A percentile compares a stretch with the other conserved stretches of the same genome.
These are phyloP conservation scores for Aspergillus ibericus DNA, from an alignment of 2,329 filamentous ascomycete species.

Conservation along the genomic window DNA sequence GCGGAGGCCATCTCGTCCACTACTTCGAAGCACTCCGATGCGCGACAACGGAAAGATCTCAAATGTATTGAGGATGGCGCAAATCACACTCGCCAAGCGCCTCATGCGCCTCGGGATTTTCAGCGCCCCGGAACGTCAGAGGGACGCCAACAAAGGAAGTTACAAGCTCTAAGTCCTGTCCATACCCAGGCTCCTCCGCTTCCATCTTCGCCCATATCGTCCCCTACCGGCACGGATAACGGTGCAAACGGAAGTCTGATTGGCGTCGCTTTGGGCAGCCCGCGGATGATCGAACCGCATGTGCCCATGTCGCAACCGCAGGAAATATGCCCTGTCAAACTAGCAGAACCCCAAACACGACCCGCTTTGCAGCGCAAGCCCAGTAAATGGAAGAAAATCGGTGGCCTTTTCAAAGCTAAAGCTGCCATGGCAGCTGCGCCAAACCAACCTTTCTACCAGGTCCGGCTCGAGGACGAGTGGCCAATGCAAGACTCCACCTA, in stretches of 20 bases:
- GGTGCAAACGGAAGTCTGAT: conserved; percentile 53
- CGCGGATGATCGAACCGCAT: conserved; percentile 41
- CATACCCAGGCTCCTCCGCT: conserved; percentile 13
- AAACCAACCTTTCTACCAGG: conserved; percentile 32
- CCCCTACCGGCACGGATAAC: conserved; percentile 14
- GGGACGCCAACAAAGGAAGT: conserved; percentile 13
- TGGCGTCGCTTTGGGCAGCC: conserved; percentile 74
- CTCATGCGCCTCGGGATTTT: conserved; percentile 17
- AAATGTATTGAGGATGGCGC: conserved; percentile 16
- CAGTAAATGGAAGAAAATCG: conserved; percentile 51
- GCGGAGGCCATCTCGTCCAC: conserved; percentile 33
- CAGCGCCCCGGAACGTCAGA: conserved; percentile 25
- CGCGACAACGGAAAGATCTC: conserved; percentile 33
- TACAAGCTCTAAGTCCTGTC: conserved; percentile 34
- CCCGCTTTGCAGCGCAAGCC: conserved; percentile 33
- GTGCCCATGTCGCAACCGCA: conserved; percentile 17
- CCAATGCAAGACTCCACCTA: conserved; percentile 22
- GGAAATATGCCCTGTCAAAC: conserved; percentile 14
- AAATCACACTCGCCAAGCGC: conserved; percentile 11
- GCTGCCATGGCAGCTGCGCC: conserved; percentile 23
- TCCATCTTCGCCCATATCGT: conserved; percentile 25
- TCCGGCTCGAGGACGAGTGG: conserved; percentile 23
- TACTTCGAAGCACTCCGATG: conserved; percentile 33
- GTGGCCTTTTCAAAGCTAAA: conserved; percentile 45
- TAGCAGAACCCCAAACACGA: conserved; percentile 12